Base-by-base conservation (phyloP, 805 yeast species). In the Kodamaea kakaduensis region DNA sequence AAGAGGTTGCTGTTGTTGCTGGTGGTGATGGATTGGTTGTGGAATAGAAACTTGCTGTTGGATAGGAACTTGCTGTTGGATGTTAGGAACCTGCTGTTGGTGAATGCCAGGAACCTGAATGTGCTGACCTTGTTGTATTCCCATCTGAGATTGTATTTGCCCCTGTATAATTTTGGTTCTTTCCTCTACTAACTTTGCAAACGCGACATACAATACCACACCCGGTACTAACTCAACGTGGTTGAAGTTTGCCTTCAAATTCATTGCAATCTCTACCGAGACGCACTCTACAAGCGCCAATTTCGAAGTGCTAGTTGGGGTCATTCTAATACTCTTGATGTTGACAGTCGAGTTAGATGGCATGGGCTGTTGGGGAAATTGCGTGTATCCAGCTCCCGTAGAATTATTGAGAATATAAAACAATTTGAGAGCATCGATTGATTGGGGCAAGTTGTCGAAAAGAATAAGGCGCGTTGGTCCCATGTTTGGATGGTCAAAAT, bases 151-250 rank as follows among this genome's bases (percentile, higher is more conserved):
- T 6, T 23, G 25, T 8, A 13, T 3, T 25, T 7, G 13, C 26
- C 25, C n/a, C 21, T 17, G 17, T 16, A 9, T n/a, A 8, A 15
- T 5, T 10, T 17, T 5, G 31, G 12, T 13, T 17, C 25, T 54
- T n/a, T n/a, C 24, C 61, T 73, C 47, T 58, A 49, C 37, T 20
- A 87, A 74, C 50, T 82, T 84, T 3, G 96, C 97, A 69, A 87
- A 93, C 0, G 89, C 85, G 24, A 87, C 85, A 25, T 77, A 66
- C 54, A 93, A 77, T 12, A 82, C 77, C 17, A 75, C 69, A 3
- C 95, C 95, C 2, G 90, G 85, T 42, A 79, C 74, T 25, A 90
- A 68, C 51, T 90, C 96, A 45, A 81, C 78, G 44, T 88, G 94
- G 51, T 84, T 86, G 51, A 89, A 72, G 32, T 71, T 76, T 10